Evolutionary conservation across 305 asterid species (phyloP), one percentile per base, ranked within the genome.

Genomic region (Fraxinus sp.): DNA sequence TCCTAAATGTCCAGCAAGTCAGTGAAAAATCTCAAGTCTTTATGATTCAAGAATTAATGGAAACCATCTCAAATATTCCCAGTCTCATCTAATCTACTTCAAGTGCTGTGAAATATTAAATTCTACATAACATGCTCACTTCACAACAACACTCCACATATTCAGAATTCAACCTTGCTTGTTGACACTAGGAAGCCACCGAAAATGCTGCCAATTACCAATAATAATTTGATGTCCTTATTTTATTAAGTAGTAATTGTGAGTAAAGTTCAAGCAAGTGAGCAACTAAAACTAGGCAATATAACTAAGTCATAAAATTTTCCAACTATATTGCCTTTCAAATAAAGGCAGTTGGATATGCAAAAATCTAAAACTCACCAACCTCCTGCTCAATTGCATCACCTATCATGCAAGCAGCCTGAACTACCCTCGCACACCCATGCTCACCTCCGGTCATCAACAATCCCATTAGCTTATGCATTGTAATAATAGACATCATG

Each of bases 371-470:
- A 49, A 66, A 84, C 66, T 72, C 49, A 86, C 95, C 78, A 85
- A 95, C 99, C 99, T 95, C 99, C 83, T 95, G 98, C 64, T 94
- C 99, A 44, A 95, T 87, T 35, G 98, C 98, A 41, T 94, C 98
- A 59, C 98, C 99, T 68, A 95, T 85, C 76, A 49, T 4, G 83
- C 95, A 91, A 20, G 99, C 97, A 85, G 97, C 95, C 22, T 89
- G 93, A 18, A 94, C 94, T 30, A 94, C 95, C 86, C 89, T 86
- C 1, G 94, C 95, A 86, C 78, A 71, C 20, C 99, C 99, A 85
- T 88, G 89, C 80, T 90, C 97, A 75, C 93, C 93, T 9, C 97
- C 97, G 10, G 88, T 90, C 99, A 95, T 95, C 90, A 95, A 79
- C 88, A 92, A 73, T 72, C 88, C 97, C 93, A 88, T 88, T 75